Evolutionary conservation across 2,329 filamentous ascomycete species (phyloP), one percentile per base, ranked within the genome.

Genomic region (Elsinoe australis): DNA sequence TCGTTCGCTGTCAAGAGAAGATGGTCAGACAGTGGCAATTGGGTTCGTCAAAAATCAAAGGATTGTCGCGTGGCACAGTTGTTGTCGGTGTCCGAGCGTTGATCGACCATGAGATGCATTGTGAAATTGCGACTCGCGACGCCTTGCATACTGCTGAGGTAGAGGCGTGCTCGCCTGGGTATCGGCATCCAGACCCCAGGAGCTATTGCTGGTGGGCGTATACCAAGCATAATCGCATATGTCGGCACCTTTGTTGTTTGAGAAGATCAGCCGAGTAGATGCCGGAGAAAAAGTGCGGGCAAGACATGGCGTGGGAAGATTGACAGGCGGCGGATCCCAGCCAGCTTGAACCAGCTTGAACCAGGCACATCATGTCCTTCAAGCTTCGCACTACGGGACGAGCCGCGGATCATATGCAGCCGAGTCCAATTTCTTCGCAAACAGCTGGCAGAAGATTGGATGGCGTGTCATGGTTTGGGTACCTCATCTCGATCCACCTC

Each of bases 71-170:
- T 39, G 19, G 35, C 17, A 21, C 35, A 24, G 35, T 38, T 36
- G 33, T 6, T 26, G 22, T n/a, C n/a, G 22, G 10, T 15, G 36
- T 41, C 36, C 36, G 36, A 41, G 36, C 36, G n/a, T 17, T 9
- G 14, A 24, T 10, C 28, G 36, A 41, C 28, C 21, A 15, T 41
- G 36, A 24, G 21, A 41, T 41, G 36, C 36, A 41, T 41, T 21
- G 36, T 41, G 9, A 41, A 41, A 41, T 41, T 41, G 36, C 36
- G 36, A 41, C 36, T 41, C 21, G 36, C 36, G 21, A 41, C 36
- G 36, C 36, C 36, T 24, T 39, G 35, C 35, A 39, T 39, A 22
- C 28, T 39, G 19, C 35, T 39, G 14, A 39, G 19, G 3, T 22
- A 6, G 35, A n/a, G 19, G 9, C 15, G 35, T n/a, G 35, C 19